A percentile compares a stretch with the other conserved stretches of the same genome.
phyloP scores from a whole-genome alignment of 108 stramenopile genomes.

The Skeletonema grethae region DNA sequence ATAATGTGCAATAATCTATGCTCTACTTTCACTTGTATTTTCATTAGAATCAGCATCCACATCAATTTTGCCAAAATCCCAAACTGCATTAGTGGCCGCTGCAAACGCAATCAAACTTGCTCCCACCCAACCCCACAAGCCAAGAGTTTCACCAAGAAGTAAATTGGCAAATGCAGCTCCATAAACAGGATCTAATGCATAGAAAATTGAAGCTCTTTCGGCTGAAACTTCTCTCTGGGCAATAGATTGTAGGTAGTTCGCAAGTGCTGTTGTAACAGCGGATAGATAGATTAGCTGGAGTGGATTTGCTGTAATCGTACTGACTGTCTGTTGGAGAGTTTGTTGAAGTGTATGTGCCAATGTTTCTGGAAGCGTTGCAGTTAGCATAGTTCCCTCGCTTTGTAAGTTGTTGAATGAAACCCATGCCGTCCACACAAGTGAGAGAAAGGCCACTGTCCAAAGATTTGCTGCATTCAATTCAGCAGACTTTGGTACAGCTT shows the following conservation, averaged over 20 bases:
- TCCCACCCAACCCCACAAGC: constrained; percentile 58
- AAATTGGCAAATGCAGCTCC: constrained; percentile 80
- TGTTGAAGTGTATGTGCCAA: background rate
- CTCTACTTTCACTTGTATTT: too few relatives aligned
- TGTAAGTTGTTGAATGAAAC: constrained; percentile 13
- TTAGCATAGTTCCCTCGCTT: background rate
- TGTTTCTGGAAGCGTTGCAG: background rate
- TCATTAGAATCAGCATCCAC: too few relatives aligned
- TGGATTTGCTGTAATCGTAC: constrained; percentile 47
- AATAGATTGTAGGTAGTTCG: constrained; percentile 80
- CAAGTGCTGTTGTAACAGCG: constrained; percentile 71
- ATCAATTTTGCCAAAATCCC: constrained; percentile 49
- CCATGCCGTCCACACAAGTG: constrained; percentile 56
- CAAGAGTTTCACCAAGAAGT: constrained; percentile 74
- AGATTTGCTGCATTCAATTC: constrained; percentile 77
- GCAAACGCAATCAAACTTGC: constrained; percentile 76
- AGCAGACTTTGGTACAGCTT: constrained; percentile 55
- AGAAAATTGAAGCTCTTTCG: constrained; percentile 84
- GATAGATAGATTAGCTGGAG: constrained; percentile 76
- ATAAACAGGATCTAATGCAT: constrained; percentile 91
- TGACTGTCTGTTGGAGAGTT: constrained; percentile 24
- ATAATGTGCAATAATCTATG: too few relatives aligned
- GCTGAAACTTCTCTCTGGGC: constrained; percentile 75
- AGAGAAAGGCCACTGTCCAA: constrained; percentile 57
- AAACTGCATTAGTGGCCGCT: constrained; percentile 75